These are phyloP conservation scores for Balansia obtecta DNA, from an alignment of 2,329 filamentous ascomycete species.

Conservation along the genomic window DNA sequence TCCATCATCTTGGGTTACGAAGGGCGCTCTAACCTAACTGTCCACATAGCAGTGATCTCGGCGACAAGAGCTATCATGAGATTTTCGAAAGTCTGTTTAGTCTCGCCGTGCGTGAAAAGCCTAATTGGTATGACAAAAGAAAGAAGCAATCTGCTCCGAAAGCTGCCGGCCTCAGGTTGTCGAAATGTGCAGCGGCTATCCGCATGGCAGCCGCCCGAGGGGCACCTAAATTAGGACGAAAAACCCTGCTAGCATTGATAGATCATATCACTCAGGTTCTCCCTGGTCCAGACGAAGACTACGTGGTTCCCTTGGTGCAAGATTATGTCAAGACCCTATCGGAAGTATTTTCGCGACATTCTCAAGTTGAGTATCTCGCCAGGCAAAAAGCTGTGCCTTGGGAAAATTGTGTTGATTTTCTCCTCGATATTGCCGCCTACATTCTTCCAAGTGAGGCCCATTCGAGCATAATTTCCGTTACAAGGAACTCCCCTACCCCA, in stretches of 20 bases:
- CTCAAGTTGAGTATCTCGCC: conserved; percentile 71
- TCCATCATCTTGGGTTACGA: conserved; percentile 1
- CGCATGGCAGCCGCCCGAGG: conserved; percentile 61
- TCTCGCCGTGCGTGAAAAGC: conserved; percentile 55
- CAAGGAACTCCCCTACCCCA: conserved; percentile 30
- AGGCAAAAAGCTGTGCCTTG: conserved; percentile 46
- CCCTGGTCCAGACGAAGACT: conserved; percentile 44
- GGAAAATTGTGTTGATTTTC: conserved; percentile 59
- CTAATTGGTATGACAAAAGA: conserved; percentile 43
- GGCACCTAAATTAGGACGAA: conserved; percentile 53
- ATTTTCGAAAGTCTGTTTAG: conserved; percentile 74
- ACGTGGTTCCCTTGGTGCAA: conserved; percentile 56
- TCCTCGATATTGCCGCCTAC: conserved; percentile 46
- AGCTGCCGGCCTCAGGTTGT: conserved; percentile 43
- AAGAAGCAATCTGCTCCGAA: conserved; percentile 33
- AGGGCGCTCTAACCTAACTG: neutral
- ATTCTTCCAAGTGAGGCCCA: conserved; percentile 27
- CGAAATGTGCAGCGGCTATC: conserved; percentile 57
- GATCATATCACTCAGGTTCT: conserved; percentile 73
- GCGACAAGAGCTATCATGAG: conserved; percentile 67
- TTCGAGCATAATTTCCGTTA: neutral
- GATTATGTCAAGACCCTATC: conserved; percentile 71
- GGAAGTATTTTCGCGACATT: conserved; percentile 55
- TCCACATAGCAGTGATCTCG: conserved; percentile 31
- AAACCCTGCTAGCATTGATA: conserved; percentile 66